A percentile compares a stretch with the other conserved stretches of the same genome.
Conservation (phyloP, 352 stramenopile genomes). For the Phytophthora capsici region DNA sequence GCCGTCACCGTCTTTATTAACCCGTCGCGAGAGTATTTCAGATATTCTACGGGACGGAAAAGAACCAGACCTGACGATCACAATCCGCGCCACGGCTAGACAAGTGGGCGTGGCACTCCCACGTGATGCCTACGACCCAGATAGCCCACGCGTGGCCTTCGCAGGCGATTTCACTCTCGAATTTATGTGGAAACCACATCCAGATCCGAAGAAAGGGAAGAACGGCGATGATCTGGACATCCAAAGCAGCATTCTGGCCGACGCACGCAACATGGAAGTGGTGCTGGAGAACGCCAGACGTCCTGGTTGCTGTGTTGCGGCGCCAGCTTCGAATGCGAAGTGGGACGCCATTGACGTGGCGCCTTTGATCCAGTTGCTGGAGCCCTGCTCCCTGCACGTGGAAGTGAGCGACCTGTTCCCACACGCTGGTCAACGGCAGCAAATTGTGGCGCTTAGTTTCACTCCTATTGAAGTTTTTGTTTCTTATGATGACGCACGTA, state of each 20-base stretch:
- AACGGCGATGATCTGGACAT: constrained; percentile 59
- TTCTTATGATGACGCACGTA: constrained; percentile 79
- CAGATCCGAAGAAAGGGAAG: constrained; percentile 19
- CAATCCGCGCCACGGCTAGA: constrained; percentile 49
- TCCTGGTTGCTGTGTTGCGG: constrained; percentile 62
- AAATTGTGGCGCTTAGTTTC: constrained; percentile 76
- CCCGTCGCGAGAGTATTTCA: constrained; percentile 55
- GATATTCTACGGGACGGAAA: constrained; percentile 54
- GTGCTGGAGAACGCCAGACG: constrained; percentile 69
- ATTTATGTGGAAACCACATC: constrained; percentile 58
- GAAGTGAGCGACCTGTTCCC: constrained; percentile 76
- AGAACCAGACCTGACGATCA: constrained; percentile 55
- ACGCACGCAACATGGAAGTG: constrained; percentile 71
- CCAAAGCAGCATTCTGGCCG: constrained; percentile 67
- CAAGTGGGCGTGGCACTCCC: constrained; percentile 64
- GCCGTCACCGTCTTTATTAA: constrained; percentile 32
- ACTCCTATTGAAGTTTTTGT: constrained; percentile 82
- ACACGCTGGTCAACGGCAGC: constrained; percentile 67
- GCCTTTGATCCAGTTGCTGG: constrained; percentile 75
- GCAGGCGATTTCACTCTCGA: constrained; percentile 62
- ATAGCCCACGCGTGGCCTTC: constrained; percentile 58
- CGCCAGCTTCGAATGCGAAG: constrained; percentile 28
- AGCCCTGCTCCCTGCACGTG: constrained; percentile 72
- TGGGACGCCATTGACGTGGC: constrained; percentile 42
- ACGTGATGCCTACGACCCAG: constrained; percentile 48